A percentile compares a stretch with the other conserved stretches of the same genome.
These are phyloP conservation scores for Metarhizium sp. DNA, from an alignment of 2,329 filamentous ascomycete genomes.

Conservation along the genomic window DNA sequence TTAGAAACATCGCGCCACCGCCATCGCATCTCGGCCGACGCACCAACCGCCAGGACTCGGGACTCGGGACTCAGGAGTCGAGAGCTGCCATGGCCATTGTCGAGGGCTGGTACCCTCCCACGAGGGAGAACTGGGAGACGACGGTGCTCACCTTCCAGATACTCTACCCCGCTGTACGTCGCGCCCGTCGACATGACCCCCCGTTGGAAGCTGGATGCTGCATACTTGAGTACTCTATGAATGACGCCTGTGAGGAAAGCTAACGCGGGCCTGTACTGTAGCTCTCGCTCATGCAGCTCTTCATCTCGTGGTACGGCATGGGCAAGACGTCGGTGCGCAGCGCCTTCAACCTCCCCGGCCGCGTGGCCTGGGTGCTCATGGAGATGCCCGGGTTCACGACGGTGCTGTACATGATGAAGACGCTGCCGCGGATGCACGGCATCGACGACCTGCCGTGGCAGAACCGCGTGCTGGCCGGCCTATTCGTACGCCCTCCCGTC, in stretches of 20 bases:
- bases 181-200: too few species aligned
- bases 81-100: constrained; percentile 34
- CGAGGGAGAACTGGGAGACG: constrained; percentile 46
- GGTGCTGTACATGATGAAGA: constrained; percentile 69
- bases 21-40: too few species aligned
- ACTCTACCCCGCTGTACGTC: constrained; percentile 38
- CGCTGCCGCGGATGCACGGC: constrained; percentile 49
- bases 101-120: constrained; percentile 47
- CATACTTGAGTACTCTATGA: too few species aligned
- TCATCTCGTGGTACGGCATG: constrained; percentile 74
- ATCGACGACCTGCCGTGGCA: constrained; percentile 60
- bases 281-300: constrained; percentile 67
- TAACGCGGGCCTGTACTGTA: constrained; percentile 23
- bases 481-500: constrained; percentile 42
- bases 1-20: too few species aligned
- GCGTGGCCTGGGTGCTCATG: constrained; percentile 81
- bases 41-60: too few species aligned
- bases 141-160: constrained; percentile 44
- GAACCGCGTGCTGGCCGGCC: constrained; percentile 64
- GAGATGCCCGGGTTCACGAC: constrained; percentile 70
- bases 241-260: too few species aligned
- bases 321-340: constrained; percentile 80
- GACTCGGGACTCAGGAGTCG: too few species aligned
- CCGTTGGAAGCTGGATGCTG: too few species aligned
- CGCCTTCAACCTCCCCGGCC: constrained; percentile 77